Percentiles rank a stretch among this genome's conserved stretches.
Conservation (phyloP, 768 basidiomycete species). For the Mycena vulgaris region DNA sequence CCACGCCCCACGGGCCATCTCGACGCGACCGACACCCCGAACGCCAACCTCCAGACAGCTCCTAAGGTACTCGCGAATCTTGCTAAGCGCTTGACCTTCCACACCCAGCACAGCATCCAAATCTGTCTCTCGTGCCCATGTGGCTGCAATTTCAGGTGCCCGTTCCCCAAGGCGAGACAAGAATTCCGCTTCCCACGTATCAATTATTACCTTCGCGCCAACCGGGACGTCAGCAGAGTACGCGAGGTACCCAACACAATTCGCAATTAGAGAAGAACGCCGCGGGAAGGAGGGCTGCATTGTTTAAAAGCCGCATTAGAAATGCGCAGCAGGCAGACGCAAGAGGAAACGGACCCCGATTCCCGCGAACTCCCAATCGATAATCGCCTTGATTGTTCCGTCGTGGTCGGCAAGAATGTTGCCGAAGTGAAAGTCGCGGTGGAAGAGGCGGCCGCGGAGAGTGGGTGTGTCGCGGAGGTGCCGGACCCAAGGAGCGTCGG, state of each 20-base stretch:
- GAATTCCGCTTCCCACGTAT: slow-evolving; percentile 30
- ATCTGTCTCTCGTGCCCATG: slow-evolving; percentile 24
- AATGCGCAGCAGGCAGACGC: too few relatives aligned
- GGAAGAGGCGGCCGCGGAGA: slow-evolving; percentile 28
- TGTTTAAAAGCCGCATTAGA: neutral
- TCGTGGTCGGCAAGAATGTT: slow-evolving; percentile 33
- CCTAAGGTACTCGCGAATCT: slow-evolving; percentile 28
- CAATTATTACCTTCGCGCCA: slow-evolving; percentile 13
- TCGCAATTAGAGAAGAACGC: slow-evolving; percentile 24
- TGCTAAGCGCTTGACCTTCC: slow-evolving; percentile 31
- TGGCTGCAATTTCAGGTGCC: slow-evolving; percentile 20
- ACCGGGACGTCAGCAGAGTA: neutral
- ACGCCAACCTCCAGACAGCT: slow-evolving; percentile 32
- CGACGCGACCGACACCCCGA: slow-evolving; percentile 16
- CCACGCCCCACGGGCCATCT: slow-evolving; percentile 18
- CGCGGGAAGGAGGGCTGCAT: slow-evolving; percentile 23
- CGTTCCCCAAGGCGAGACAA: slow-evolving; percentile 11
- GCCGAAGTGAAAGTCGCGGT: slow-evolving; percentile 37
- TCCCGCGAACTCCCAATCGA: slow-evolving; percentile 38
- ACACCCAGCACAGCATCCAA: slow-evolving; percentile 16
- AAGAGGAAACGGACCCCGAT: slow-evolving; percentile 17
- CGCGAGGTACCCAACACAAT: slow-evolving; percentile 16
- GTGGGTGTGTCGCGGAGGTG: slow-evolving; percentile 13
- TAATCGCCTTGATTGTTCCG: slow-evolving; percentile 33
- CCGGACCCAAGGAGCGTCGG: slow-evolving; percentile 17